These are phyloP conservation scores for Phytophthora ramorum DNA, from an alignment of 352 stramenopile species.

Conservation along the genomic window DNA sequence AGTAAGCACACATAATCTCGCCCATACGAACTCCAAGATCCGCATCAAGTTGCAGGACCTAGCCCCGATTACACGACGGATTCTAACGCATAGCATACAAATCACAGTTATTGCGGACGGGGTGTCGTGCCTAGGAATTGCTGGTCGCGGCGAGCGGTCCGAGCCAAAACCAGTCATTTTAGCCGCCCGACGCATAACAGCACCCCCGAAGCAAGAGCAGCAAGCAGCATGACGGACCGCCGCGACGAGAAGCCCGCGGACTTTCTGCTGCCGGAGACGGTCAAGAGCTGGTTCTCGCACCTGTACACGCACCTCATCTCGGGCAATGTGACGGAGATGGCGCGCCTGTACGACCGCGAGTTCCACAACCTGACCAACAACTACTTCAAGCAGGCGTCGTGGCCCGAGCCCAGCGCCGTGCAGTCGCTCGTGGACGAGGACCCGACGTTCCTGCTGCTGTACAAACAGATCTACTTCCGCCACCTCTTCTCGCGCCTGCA, in stretches of 20 bases:
- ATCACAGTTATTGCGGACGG: conserved; percentile 8
- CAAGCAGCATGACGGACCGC: conserved; percentile 57
- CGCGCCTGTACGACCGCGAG: conserved; percentile 88
- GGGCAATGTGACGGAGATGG: conserved; percentile 85
- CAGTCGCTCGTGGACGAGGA: conserved; percentile 88
- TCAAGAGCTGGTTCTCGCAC: conserved; percentile 91
- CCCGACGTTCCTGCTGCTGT: conserved; percentile 94
- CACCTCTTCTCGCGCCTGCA: conserved; percentile 95
- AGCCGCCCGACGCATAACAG: conserved; percentile 14
- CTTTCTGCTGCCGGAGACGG: conserved; percentile 87
- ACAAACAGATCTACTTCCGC: conserved; percentile 97
- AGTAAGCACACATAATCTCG: conserved; percentile 8
- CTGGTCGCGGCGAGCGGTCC: conserved; percentile 14
- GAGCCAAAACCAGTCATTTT: conserved; percentile 68
- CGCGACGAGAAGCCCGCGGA: conserved; percentile 88
- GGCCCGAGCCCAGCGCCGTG: conserved; percentile 91
- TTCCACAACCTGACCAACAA: conserved; percentile 90
- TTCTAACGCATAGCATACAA: no score
- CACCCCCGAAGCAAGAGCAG: conserved; percentile 11
- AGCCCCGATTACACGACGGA: background rate
- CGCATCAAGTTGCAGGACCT: background rate
- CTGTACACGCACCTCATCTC: conserved; percentile 88
- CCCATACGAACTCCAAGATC: conserved; percentile 24
- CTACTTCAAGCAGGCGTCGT: conserved; percentile 96
- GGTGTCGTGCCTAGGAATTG: conserved; percentile 39